These are phyloP conservation scores for Nakaseomyces kungkrabaensis DNA, from an alignment of 1,139 yeast species.

Conservation along the genomic window DNA sequence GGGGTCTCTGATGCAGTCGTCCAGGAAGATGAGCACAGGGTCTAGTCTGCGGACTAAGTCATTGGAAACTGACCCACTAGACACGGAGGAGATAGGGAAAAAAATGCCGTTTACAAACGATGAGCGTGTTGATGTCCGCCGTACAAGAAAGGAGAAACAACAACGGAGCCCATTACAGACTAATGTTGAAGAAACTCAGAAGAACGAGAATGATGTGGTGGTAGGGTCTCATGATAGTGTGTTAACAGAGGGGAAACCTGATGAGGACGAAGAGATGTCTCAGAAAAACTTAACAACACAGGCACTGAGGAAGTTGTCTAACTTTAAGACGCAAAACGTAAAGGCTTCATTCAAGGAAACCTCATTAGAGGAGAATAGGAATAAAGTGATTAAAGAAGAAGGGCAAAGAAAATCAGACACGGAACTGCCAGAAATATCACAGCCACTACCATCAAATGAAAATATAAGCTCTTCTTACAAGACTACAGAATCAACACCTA, in stretches of 20 bases:
- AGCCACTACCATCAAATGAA: neutral
- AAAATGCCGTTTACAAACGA: slow-evolving; percentile 24
- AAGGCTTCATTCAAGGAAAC: slow-evolving; percentile 5
- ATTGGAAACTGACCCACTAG: slow-evolving; percentile 8
- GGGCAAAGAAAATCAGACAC: neutral
- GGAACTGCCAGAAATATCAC: neutral
- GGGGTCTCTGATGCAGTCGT: slow-evolving; percentile 8
- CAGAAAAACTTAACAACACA: slow-evolving; percentile 32
- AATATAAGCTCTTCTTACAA: neutral
- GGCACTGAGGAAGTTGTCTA: slow-evolving; percentile 31
- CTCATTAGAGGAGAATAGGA: neutral
- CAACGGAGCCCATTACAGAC: slow-evolving; percentile 7
- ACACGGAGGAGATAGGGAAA: slow-evolving; percentile 27
- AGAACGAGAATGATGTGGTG: neutral
- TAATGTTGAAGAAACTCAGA: neutral
- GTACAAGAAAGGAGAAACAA: neutral
- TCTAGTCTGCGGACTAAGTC: slow-evolving; percentile 5
- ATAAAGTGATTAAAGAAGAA: neutral
- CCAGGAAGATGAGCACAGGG: slow-evolving; percentile 8
- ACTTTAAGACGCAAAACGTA: slow-evolving; percentile 16
- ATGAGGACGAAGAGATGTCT: slow-evolving; percentile 17
- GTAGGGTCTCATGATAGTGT: slow-evolving; percentile 1
- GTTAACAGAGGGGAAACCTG: neutral
- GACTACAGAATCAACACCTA: neutral
- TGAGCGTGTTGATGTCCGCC: slow-evolving; percentile 5